Evolutionary conservation across 2,329 filamentous ascomycete species (phyloP).

Genomic region (Xylariaceae sp.): DNA sequence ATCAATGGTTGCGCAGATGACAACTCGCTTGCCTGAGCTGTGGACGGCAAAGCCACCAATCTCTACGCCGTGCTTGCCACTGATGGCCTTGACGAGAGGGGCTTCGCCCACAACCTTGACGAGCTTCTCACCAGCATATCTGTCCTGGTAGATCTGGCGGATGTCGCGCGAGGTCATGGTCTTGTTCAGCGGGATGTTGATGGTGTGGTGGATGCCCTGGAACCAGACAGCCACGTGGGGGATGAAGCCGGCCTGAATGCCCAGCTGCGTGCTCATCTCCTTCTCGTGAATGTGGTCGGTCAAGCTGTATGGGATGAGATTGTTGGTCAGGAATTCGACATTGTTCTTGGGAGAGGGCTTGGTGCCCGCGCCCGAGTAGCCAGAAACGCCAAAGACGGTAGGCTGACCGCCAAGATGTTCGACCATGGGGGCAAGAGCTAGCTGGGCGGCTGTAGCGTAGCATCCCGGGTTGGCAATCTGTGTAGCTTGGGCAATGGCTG

Average conservation of each 20-base stretch:
- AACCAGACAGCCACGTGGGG: slow-evolving; percentile 97
- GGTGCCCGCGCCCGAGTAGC: slow-evolving; percentile 90
- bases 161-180: slow-evolving; percentile 88
- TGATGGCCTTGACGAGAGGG: slow-evolving; percentile 79
- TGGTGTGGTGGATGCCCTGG: slow-evolving; percentile 88
- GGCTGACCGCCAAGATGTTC: slow-evolving; percentile 71
- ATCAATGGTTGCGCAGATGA: slow-evolving; percentile 91
- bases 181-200: slow-evolving; percentile 80
- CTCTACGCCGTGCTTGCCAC: slow-evolving; percentile 81
- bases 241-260: slow-evolving; percentile 73
- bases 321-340: slow-evolving; percentile 73
- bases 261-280: slow-evolving; percentile 78
- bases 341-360: slow-evolving; percentile 95
- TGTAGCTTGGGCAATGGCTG: slow-evolving; percentile 69
- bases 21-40: slow-evolving; percentile 79
- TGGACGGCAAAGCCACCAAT: slow-evolving; percentile 95
- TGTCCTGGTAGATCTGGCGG: slow-evolving; percentile 88
- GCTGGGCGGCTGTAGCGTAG: slow-evolving; percentile 88
- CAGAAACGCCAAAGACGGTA: slow-evolving; percentile 83
- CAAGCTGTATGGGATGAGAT: slow-evolving; percentile 83
- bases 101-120: slow-evolving; percentile 88
- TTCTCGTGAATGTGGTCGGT: slow-evolving; percentile 94
- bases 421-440: slow-evolving; percentile 79
- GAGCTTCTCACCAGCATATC: slow-evolving; percentile 93
- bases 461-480: slow-evolving; percentile 92